Base-by-base conservation (phyloP, 768 basidiomycete genomes). In the Mycena floridula region DNA sequence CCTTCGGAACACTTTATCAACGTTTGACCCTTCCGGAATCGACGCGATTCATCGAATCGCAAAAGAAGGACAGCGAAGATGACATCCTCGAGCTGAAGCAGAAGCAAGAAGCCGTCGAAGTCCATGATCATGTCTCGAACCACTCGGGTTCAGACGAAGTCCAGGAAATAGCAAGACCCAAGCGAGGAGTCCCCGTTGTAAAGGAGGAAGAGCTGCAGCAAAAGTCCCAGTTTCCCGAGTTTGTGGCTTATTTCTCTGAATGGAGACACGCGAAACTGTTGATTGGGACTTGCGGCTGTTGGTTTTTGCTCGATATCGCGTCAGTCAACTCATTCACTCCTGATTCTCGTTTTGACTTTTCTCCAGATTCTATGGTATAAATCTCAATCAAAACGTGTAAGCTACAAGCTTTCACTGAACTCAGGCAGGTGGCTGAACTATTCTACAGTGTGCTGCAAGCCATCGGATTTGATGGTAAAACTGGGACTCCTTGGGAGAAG, bases 251-350 rank as follows among this genome's bases (percentile, higher is more conserved):
- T 62, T 84, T 89, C 58, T 76, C 76, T 5, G 74, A 87, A 56
- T 87, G 83, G 84, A 66, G 76, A 5, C 83, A 89, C 44, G 65
- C 70, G 3, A 84, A 81, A 54, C 59, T 81, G 18, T 65, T 90
- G 11, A 65, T 89, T 37, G 86, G 81, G 9, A 89, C 86, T 0
- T 75, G 73, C 45, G 24, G 59, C 35, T 82, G 77, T 50, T 89
- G 88, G 88, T 87, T 89, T 66, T 56, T 89, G 20, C 70, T 88
- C 25, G 86, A 88, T 51, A 72, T 88, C 25, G 81, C 85, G 75
- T 82, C 53, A 46, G 67, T 26, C 0, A 39, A 44, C 21, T 21
- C 23, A 2, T 2, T 32, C 23, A 23, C 37, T 44, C 21, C 26
- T 8, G 5, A n/a, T 23, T 16, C 21, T 30, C 13, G 32, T 32